Conservation (phyloP, 441 rosid genomes). For the Gossypium trilobum region DNA sequence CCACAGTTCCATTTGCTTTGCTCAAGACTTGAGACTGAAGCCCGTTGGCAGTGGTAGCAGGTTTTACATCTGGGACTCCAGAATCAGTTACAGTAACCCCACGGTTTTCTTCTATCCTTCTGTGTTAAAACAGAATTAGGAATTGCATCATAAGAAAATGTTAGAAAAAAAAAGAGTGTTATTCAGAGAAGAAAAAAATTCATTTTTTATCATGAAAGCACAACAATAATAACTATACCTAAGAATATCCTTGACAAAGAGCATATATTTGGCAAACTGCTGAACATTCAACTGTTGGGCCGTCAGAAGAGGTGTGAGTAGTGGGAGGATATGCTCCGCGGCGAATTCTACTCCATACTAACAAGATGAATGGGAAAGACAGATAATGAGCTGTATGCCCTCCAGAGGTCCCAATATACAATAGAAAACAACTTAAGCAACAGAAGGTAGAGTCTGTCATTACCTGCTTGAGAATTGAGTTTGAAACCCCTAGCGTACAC, state of each 20-base stretch:
- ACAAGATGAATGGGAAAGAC: conserved; percentile 15
- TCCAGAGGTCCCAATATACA: not conserved
- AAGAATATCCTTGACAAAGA: conserved; percentile 75
- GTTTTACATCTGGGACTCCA: conserved; percentile 52
- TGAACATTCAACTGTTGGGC: conserved; percentile 81
- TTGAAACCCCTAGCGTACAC: conserved; percentile 86
- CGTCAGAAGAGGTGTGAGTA: conserved; percentile 68
- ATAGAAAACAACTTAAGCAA: conserved; percentile 8
- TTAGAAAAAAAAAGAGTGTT: not conserved
- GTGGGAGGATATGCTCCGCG: conserved; percentile 73
- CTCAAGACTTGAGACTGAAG: conserved; percentile 37
- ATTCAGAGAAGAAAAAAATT: not conserved
- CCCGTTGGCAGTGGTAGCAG: conserved; percentile 32
- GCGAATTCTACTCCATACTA: conserved; percentile 78
- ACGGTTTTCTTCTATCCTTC: conserved; percentile 83
- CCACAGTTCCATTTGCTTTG: conserved; percentile 37
- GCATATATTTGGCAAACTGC: conserved; percentile 88
- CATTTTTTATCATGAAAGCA: not conserved
- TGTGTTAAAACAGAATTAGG: conserved; percentile 22
- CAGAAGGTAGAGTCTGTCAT: not conserved
- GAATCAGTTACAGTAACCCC: conserved; percentile 68
- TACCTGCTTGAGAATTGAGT: conserved; percentile 85
- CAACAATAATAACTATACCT: conserved; percentile 34
- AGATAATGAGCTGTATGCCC: conserved; percentile 15
- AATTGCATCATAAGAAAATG: not conserved